Evolutionary conservation across 1,139 yeast species (phyloP).

Genomic region (Hyphopichia fennica): DNA sequence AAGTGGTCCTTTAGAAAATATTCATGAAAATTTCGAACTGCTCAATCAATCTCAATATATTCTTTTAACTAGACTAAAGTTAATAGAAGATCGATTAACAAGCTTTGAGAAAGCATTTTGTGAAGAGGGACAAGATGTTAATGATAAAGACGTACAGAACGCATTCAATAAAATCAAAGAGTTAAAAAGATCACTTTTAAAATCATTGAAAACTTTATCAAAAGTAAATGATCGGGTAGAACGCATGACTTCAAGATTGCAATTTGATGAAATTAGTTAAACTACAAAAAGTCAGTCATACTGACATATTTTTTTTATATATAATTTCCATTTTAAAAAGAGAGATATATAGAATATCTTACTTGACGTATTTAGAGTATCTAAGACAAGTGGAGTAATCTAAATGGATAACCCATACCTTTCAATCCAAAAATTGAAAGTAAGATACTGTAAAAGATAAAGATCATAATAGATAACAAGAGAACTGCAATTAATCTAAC

Average conservation of each 20-base stretch:
- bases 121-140: conserved; percentile 13
- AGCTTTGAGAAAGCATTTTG: conserved; percentile 21
- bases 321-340: too few species aligned
- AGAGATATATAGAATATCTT: background rate
- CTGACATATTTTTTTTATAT: too few species aligned
- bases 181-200: conserved; percentile 34
- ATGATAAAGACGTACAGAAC: conserved; percentile 23
- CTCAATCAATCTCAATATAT: conserved; percentile 59
- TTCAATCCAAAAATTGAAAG: conserved; percentile 58
- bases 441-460: conserved; percentile 54
- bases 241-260: background rate
- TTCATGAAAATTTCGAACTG: conserved; percentile 52
- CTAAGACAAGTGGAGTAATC: conserved; percentile 31
- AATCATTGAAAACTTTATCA: conserved; percentile 28
- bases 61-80: conserved; percentile 47
- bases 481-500: conserved; percentile 46
- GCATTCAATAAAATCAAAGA: conserved; percentile 32
- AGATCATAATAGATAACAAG: conserved; percentile 38
- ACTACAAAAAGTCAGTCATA: too few species aligned
- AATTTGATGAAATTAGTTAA: background rate
- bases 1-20: conserved; percentile 52
- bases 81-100: conserved; percentile 38
- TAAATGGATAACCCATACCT: conserved; percentile 63
- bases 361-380: background rate
- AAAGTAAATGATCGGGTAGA: conserved; percentile 35